A percentile compares a stretch with the other conserved stretches of the same genome.
These are phyloP conservation scores for Cucurbita ficifolia DNA, from an alignment of 306 rosid species.

Conservation along the genomic window DNA sequence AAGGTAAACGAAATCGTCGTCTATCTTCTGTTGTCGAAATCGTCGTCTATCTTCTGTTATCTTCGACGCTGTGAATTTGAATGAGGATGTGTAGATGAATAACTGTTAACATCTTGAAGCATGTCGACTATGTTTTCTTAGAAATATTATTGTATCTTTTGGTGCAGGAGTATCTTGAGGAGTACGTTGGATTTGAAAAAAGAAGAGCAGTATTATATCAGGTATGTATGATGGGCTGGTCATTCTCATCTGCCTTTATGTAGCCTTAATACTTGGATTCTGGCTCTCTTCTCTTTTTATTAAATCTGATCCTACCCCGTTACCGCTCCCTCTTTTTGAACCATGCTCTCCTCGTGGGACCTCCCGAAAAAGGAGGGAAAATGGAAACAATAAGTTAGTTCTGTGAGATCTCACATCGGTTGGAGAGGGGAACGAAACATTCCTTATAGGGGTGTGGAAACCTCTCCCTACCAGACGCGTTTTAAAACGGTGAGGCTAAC, in stretches of 20 bases:
- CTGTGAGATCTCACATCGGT: too few species aligned
- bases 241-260: neutral
- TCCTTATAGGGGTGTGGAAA: too few species aligned
- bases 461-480: too few species aligned
- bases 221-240: constrained; percentile 23
- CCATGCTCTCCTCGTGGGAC: neutral
- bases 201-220: constrained; percentile 62
- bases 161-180: constrained; percentile 92
- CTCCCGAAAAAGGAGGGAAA: neutral
- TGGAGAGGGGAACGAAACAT: too few species aligned
- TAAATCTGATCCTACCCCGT: neutral
- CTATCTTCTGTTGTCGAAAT: constrained; percentile 7
- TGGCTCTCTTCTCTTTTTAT: neutral
- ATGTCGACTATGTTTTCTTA: neutral
- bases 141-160: neutral
- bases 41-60: constrained; percentile 8
- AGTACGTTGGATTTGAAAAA: constrained; percentile 47
- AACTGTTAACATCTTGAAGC: neutral
- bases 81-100: neutral
- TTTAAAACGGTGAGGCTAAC: too few species aligned
- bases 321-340: neutral
- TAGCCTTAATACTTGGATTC: neutral
- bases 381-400: neutral
- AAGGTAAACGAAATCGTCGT: constrained; percentile 28
- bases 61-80: neutral